Conservation (phyloP, 129 eudicot genomes). For the Saposhnikovia divaricata region DNA sequence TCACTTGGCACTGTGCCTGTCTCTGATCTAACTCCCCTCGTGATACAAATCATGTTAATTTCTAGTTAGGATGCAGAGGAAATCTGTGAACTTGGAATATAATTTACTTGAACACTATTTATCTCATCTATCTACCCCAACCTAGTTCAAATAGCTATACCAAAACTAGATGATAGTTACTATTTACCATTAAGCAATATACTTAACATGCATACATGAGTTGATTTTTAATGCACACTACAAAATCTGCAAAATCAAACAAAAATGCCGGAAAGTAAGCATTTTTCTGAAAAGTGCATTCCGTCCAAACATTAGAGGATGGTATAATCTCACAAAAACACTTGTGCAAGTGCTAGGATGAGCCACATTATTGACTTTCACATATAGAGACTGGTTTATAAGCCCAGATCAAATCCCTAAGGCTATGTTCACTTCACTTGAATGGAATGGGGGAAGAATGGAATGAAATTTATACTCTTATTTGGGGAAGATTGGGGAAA, state of each 20-base stretch:
- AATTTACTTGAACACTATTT: background rate
- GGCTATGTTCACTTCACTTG: no score
- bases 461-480: no score
- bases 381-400: background rate
- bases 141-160: background rate
- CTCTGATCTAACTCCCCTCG: background rate
- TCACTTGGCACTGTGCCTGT: background rate
- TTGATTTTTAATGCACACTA: background rate
- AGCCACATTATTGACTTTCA: background rate
- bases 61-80: background rate
- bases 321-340: background rate
- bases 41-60: background rate
- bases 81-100: background rate
- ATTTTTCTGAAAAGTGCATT: background rate
- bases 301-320: background rate
- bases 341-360: background rate
- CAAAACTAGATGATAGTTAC: background rate
- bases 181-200: background rate
- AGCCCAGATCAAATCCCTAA: background rate
- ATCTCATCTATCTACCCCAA: no score
- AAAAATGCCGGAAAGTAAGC: background rate
- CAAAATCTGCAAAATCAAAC: background rate
- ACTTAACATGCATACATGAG: background rate
- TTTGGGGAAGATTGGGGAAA: no score
- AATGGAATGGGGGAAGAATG: no score